Evolutionary conservation across 345 rosid species (phyloP), one percentile per base, ranked within the genome.

Genomic region (Corchorus capsularis): DNA sequence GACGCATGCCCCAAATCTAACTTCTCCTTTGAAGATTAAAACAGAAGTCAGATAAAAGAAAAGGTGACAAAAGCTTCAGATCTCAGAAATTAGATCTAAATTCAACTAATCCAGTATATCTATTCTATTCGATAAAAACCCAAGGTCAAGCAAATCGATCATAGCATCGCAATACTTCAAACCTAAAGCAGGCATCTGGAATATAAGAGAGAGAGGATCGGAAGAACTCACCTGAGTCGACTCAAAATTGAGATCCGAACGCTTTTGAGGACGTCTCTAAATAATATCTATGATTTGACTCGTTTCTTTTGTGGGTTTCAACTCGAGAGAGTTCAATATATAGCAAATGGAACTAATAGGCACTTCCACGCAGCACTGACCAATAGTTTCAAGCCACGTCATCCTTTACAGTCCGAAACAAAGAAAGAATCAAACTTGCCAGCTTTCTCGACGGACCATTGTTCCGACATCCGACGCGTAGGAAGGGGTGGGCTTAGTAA

Each of bases 161-260:
- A 15, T 45, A 61, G 34, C n/a, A 71, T 39, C 13, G 11, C 5
- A 57, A 5, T 35, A 13, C 12, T 43, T 8, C 10, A 19, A 54
- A 19, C 16, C 11, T 22, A 46, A 67, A 39, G 43, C 43, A 39
- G 43, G 43, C 43, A 39, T 39, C 43, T 6, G 34, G 54, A 43
- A 43, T 43, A 20, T 4, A 11, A 22, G 22, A 63, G 63, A 53
- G 35, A 17, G 11, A 2, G 16, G 4, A 64, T 27, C 27, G 52
- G 63, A 53, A 64, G 39, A 64, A 75, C 71, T 39, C 53, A 34
- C 71, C 63, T 64, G 63, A 37, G 61, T 62, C 13, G 59, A 62
- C 20, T 73, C 34, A 15, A 39, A 73, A 22, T 39, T 19, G 34
- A 19, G 64, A 54, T 55, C 41, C 15, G 11, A 32, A 43, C 55